These are phyloP conservation scores for Podaxis sp. DNA, from an alignment of 768 basidiomycete species.

Conservation along the genomic window DNA sequence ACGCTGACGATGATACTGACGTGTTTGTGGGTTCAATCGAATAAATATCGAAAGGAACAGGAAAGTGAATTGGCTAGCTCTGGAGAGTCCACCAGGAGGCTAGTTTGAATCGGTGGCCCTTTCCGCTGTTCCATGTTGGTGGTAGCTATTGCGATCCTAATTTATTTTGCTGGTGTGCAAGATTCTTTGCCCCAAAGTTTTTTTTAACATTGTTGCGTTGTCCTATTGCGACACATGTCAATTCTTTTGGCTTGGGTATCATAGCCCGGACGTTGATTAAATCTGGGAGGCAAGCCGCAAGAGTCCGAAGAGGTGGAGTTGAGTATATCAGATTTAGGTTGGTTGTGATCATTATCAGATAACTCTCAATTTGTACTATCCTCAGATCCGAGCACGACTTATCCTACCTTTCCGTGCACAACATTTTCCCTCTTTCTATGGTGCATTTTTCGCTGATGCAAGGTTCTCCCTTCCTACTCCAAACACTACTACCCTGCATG, in stretches of 20 bases:
- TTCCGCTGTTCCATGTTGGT: neutral
- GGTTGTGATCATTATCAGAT: conserved; percentile 23
- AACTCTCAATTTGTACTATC: conserved; percentile 60
- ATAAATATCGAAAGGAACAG: conserved; percentile 16
- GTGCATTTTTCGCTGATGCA: too few species aligned
- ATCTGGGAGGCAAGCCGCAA: neutral
- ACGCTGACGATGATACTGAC: conserved; percentile 54
- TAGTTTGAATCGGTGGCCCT: conserved; percentile 18
- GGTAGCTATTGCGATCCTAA: neutral
- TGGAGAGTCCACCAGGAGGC: conserved; percentile 26
- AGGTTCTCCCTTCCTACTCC: too few species aligned
- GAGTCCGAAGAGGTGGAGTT: neutral
- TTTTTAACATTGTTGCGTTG: neutral
- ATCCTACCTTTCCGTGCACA: too few species aligned
- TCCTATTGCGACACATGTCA: neutral
- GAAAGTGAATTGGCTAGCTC: conserved; percentile 20
- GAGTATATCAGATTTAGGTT: neutral
- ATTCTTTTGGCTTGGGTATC: neutral
- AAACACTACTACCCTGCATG: too few species aligned
- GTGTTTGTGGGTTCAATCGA: conserved; percentile 38
- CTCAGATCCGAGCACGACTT: conserved; percentile 38
- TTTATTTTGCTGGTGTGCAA: neutral
- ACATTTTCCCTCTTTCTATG: too few species aligned
- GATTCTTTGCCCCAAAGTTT: neutral
- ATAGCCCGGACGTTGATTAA: neutral